Base-by-base conservation (phyloP, 495 filamentous ascomycete genomes). In the Ascodesmis nigricans region DNA sequence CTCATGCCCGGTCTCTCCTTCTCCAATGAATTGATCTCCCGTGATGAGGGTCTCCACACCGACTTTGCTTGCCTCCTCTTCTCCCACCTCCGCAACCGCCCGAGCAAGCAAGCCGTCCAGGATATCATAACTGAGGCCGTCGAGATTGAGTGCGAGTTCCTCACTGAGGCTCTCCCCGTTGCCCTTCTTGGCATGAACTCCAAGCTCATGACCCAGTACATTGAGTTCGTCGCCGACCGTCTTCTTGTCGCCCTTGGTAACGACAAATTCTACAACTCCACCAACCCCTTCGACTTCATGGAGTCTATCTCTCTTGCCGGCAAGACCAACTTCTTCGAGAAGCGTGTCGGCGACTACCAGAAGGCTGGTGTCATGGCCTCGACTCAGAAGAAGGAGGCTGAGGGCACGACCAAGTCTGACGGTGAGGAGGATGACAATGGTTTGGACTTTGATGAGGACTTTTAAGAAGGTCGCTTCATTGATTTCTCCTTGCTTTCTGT, bases 251-350 rank as follows among this genome's bases (percentile, higher is more conserved):
- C 87, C 25, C 75, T 97, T 25, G 87, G 87, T 45, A 91, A 91
- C 57, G 65, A 73, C 44, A 95, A 93, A 66, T 66, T 77, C 54
- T 97, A 90, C 71, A 71, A 84, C 49, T 63, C 72, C 18, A 66
- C 76, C 54, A 97, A 97, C 62, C 87, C 87, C 45, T 97, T 97
- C 59, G 87, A 97, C 67, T 97, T 97, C 62, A 97, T 97, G 87
- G 87, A 97, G 69, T 84, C 81, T 51, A 97, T 97, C 61, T 95
- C 87, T 6, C 66, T 97, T 20, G 78, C 82, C 18, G 87, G 87
- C 58, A 97, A 97, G 75, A 97, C 87, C 57, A 97, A 97, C 67
- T 97, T 97, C 77, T 97, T 97, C 58, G 87, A 97, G 73, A 97
- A 97, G 77, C 77, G 87, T 40, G 87, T 97, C 25, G 90, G 77